Conservation (phyloP, 2,329 filamentous ascomycete genomes). For the Eutypella sp. region DNA sequence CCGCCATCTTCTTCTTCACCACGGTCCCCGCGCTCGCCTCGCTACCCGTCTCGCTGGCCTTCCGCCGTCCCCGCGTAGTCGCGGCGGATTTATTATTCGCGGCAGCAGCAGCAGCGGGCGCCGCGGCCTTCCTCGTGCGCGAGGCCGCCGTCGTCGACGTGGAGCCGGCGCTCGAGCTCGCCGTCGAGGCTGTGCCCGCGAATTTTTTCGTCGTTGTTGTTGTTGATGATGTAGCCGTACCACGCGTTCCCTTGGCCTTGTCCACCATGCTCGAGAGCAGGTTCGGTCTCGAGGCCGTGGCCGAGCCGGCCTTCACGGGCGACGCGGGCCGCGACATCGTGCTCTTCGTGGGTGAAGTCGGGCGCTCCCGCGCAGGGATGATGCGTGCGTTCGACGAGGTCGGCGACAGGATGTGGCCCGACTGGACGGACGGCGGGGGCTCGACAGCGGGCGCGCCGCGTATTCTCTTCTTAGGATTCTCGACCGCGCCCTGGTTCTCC, state of each 20-base stretch:
- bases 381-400: slow-evolving; percentile 76
- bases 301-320: slow-evolving; percentile 59
- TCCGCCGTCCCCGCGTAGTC: slow-evolving; percentile 44
- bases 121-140: slow-evolving; percentile 30
- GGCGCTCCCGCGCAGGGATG: slow-evolving; percentile 48
- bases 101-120: slow-evolving; percentile 25
- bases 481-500: slow-evolving; percentile 62
- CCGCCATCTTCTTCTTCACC: slow-evolving; percentile 49
- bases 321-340: slow-evolving; percentile 53
- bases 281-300: slow-evolving; percentile 32
- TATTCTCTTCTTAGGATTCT: slow-evolving; percentile 66
- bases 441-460: slow-evolving; percentile 39
- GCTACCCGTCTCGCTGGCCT: slow-evolving; percentile 55
- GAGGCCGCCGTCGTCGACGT: slow-evolving; percentile 26
- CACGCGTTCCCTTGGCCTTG: slow-evolving; percentile 52
- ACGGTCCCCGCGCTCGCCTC: slow-evolving; percentile 62
- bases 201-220: slow-evolving; percentile 44
- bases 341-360: slow-evolving; percentile 59
- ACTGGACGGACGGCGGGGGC: slow-evolving; percentile 33
- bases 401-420: slow-evolving; percentile 69
- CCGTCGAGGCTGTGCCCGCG: slow-evolving; percentile 39
- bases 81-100: slow-evolving; percentile 22
- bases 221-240: slow-evolving; percentile 36
- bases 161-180: slow-evolving; percentile 33
- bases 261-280: slow-evolving; percentile 55